These are phyloP conservation scores for Calvatia gigantea DNA, from an alignment of 768 basidiomycete species.

Conservation along the genomic window DNA sequence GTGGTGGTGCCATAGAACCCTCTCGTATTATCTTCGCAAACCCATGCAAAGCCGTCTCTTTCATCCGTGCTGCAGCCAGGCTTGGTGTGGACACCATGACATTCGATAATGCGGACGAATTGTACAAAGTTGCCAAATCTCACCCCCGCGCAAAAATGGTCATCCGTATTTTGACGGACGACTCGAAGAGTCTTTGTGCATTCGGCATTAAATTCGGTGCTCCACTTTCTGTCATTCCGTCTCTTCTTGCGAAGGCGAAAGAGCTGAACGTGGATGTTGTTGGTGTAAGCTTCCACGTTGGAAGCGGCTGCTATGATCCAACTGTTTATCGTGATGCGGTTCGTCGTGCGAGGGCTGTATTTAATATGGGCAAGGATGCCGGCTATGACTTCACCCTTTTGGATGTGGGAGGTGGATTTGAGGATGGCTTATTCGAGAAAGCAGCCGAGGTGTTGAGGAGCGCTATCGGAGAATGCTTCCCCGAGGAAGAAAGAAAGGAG, in stretches of 20 bases:
- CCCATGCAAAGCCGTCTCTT: conserved; percentile 95
- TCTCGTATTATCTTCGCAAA: conserved; percentile 95
- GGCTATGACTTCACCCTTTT: conserved; percentile 84
- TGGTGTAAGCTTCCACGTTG: conserved; percentile 97
- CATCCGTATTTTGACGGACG: conserved; percentile 96
- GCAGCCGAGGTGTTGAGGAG: conserved; percentile 68
- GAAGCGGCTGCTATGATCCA: conserved; percentile 94
- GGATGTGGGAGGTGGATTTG: conserved; percentile 97
- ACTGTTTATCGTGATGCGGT: conserved; percentile 88
- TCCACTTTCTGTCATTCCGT: conserved; percentile 73
- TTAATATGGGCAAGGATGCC: conserved; percentile 78
- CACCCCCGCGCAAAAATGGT: conserved; percentile 85
- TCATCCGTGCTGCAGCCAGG: conserved; percentile 81
- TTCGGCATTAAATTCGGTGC: conserved; percentile 98
- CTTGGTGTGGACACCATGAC: conserved; percentile 90
- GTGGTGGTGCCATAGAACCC: conserved; percentile 58
- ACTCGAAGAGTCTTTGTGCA: conserved; percentile 89
- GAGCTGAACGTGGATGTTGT: conserved; percentile 82
- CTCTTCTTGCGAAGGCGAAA: conserved; percentile 73
- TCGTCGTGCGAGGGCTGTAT: conserved; percentile 73
- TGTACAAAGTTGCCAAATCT: conserved; percentile 83
- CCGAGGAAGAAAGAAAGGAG: conserved; percentile 55
- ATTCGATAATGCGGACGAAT: conserved; percentile 96
- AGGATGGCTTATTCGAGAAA: conserved; percentile 78
- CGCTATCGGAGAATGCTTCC: conserved; percentile 79